A percentile compares a stretch with the other conserved stretches of the same genome.
These are phyloP conservation scores for Keqinozyma sinolaborantium DNA, from an alignment of 1,139 yeast species.

Conservation along the genomic window DNA sequence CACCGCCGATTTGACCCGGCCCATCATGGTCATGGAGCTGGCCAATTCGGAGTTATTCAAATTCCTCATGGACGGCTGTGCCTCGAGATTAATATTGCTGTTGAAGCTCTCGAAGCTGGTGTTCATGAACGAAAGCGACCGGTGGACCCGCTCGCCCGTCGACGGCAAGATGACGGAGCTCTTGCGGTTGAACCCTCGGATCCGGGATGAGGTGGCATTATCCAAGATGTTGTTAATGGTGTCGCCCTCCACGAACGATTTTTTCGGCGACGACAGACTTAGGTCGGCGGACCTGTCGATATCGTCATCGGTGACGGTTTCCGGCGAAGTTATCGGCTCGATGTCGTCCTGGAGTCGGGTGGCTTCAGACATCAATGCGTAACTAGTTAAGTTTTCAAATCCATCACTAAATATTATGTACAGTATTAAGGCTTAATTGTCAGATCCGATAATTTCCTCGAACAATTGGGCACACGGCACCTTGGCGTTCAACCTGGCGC, in stretches of 20 bases:
- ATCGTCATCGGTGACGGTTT: too few species aligned
- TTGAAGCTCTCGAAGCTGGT: conserved; percentile 4
- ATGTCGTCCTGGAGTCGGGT: too few species aligned
- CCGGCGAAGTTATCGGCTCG: too few species aligned
- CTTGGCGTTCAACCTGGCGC: conserved; percentile 79
- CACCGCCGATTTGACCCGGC: conserved; percentile 7
- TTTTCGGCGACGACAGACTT: too few species aligned
- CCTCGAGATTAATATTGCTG: conserved; percentile 1
- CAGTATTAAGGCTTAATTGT: conserved; percentile 7
- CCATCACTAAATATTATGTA: background rate
- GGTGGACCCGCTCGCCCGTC: conserved; percentile 39
- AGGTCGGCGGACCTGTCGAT: too few species aligned
- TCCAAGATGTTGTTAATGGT: background rate
- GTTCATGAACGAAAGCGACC: conserved; percentile 22
- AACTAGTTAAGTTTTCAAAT: too few species aligned
- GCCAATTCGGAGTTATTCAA: conserved; percentile 3
- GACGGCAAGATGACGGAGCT: conserved; percentile 39
- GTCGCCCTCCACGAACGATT: too few species aligned
- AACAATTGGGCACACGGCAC: conserved; percentile 83
- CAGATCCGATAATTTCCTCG: conserved; percentile 63
- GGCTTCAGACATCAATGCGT: too few species aligned
- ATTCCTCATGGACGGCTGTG: too few species aligned
- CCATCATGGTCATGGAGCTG: conserved; percentile 3
- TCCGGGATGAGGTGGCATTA: background rate
- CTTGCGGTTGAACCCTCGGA: conserved; percentile 16